phyloP scores from a whole-genome alignment of 2,329 filamentous ascomycete genomes.

The Cladobotryum protrusum region DNA sequence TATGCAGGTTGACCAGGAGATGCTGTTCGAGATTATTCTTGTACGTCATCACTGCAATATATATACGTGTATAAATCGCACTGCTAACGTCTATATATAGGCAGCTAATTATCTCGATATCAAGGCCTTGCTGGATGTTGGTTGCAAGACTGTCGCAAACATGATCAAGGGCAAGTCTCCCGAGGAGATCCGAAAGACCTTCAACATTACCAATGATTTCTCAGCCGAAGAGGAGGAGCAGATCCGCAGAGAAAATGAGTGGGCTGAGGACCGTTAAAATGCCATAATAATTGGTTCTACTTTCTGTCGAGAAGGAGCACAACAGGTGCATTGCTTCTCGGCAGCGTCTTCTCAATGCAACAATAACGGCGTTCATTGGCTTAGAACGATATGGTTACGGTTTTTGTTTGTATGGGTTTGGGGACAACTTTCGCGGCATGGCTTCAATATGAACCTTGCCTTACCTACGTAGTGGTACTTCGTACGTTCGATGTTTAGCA shows the following conservation, averaged over 20 bases:
- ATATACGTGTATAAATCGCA: background rate
- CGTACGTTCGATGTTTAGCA: too few species aligned
- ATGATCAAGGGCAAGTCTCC: constrained; percentile 99
- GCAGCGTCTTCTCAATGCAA: constrained; percentile 4
- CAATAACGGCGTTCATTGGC: constrained; percentile 17
- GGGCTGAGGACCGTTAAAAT: constrained; percentile 72
- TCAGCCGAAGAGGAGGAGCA: constrained; percentile 98
- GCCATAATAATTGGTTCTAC: background rate
- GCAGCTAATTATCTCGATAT: constrained; percentile 99
- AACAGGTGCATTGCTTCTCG: background rate
- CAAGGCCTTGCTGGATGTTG: constrained; percentile 94
- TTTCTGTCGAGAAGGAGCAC: background rate
- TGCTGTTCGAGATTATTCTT: constrained; percentile 98
- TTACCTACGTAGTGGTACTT: too few species aligned
- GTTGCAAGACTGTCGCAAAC: constrained; percentile 98
- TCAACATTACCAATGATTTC: constrained; percentile 99
- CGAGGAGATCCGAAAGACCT: constrained; percentile 98
- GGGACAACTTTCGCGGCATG: background rate
- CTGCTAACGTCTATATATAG: constrained; percentile 37
- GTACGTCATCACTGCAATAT: constrained; percentile 46
- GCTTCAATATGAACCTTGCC: too few species aligned
- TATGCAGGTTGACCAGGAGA: constrained; percentile 99
- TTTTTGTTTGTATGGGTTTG: background rate
- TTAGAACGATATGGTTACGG: constrained; percentile 11
- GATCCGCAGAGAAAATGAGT: constrained; percentile 87